These are phyloP conservation scores for Musa beccarii DNA, from an alignment of 176 grass and related monocot genomes.

Conservation along the genomic window DNA sequence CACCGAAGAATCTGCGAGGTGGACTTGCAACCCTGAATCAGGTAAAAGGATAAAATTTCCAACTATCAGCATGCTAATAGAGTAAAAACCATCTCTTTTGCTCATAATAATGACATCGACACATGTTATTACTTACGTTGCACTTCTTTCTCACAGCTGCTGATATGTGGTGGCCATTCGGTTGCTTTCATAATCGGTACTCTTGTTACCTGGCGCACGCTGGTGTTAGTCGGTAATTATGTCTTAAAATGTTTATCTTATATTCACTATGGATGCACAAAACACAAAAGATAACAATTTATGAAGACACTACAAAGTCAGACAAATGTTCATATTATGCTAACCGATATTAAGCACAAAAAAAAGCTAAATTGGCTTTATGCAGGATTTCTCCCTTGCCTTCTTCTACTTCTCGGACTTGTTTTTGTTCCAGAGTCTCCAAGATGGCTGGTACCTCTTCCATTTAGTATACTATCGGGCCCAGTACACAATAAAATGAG, in stretches of 20 bases:
- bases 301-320: slow-evolving; percentile 2
- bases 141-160: slow-evolving; percentile 30
- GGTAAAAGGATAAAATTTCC: slow-evolving; percentile 14
- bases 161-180: slow-evolving; percentile 50
- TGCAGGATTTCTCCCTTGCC: slow-evolving; percentile 53
- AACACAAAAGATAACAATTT: neutral
- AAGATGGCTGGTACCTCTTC: slow-evolving; percentile 63
- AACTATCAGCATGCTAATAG: neutral
- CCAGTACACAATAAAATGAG: neutral
- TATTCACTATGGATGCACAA: neutral
- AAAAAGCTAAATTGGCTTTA: neutral
- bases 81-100: neutral
- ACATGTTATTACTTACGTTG: neutral
- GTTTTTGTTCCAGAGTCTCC: slow-evolving; percentile 72
- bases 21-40: slow-evolving; percentile 54
- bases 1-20: slow-evolving; percentile 47
- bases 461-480: neutral
- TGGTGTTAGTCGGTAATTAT: slow-evolving; percentile 53
- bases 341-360: too few relatives aligned
- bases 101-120: neutral
- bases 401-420: slow-evolving; percentile 40
- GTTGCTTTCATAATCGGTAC: slow-evolving; percentile 57
- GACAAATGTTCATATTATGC: slow-evolving; percentile 2
- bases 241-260: neutral
- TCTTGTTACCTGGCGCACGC: slow-evolving; percentile 48